Evolutionary conservation across 768 basidiomycete genomes (phyloP).

Genomic region (Mycena metata): DNA sequence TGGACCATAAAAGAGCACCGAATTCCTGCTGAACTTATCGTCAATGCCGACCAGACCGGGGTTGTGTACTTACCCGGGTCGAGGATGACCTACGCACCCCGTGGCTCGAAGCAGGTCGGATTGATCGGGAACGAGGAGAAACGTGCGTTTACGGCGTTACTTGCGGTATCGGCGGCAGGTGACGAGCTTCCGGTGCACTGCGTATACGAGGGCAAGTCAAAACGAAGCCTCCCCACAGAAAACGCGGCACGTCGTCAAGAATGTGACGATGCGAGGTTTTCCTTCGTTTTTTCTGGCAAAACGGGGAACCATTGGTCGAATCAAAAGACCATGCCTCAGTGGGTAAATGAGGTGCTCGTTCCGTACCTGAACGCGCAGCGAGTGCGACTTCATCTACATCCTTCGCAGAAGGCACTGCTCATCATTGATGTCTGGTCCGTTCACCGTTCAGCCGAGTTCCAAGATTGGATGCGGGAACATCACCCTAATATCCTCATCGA

Average conservation of each 20-base stretch:
- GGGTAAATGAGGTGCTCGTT: neutral
- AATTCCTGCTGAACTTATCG: conserved; percentile 34
- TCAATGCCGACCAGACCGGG: conserved; percentile 49
- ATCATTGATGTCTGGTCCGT: conserved; percentile 20
- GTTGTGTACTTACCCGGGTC: conserved; percentile 30
- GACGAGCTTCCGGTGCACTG: conserved; percentile 47
- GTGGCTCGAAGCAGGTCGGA: conserved; percentile 37
- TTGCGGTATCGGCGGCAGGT: conserved; percentile 42
- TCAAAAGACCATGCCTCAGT: conserved; percentile 38
- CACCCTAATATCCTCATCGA: conserved; percentile 43
- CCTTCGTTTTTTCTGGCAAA: conserved; percentile 40
- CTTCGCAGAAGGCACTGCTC: conserved; percentile 7
- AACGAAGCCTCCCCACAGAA: conserved; percentile 26
- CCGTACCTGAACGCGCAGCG: no score
- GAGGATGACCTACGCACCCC: conserved; percentile 33
- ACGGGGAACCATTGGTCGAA: conserved; percentile 32
- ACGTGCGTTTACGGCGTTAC: conserved; percentile 49
- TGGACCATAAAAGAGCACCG: conserved; percentile 35
- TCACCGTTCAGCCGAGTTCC: conserved; percentile 47
- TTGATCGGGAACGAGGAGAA: conserved; percentile 36
- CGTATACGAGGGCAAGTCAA: conserved; percentile 43
- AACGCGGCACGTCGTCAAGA: neutral
- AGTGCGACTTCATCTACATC: no score
- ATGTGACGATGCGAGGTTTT: conserved; percentile 30
- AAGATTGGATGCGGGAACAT: conserved; percentile 40